Evolutionary conservation across 768 basidiomycete species (phyloP), one percentile per base, ranked within the genome.

Genomic region (Tephrocybe sp.): DNA sequence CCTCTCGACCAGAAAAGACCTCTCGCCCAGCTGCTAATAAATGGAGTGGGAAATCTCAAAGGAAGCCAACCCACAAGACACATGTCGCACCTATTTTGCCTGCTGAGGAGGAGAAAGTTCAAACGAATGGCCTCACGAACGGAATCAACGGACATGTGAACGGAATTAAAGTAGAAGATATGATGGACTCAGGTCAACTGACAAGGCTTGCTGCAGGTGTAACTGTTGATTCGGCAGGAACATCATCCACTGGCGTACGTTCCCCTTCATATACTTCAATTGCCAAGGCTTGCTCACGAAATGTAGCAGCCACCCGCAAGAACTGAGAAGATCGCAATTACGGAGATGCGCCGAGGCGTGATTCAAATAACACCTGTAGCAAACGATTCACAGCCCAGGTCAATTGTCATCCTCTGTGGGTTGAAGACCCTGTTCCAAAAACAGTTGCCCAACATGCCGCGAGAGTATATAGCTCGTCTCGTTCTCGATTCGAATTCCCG

Each of bases 361-460:
- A 98, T 98, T 59, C 77, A 83, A 54, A 84, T 97, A 46, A 79
- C 80, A 0, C 83, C 93, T 16, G 91, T 97, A 1, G 84, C 89
- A 56, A 96, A 96, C 57, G 89, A 96, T 61, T 74, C 77, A 20
- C 70, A 83, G 39, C 83, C 88, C 2, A 82, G 84, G 26, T 91
- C 91, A 2, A 72, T 87, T 22, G 81, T 98, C 48, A 84, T 98
- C 51, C 80, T 98, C 47, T 92, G 93, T 3, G 92, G 92, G n/a
- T 75, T 98, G 51, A 98, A 98, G 71, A 94, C 92, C 8, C 83
- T 98, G 13, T 98, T 99, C 64, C 96, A 97, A 63, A 90, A 91
- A 58, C 97, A 99, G 67, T 71, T 99, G 1, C 97, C 97, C 6
- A 98, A 98, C 70, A 98, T 99, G 97, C 97, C 97, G 11, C 78